These are phyloP conservation scores for Pythium plurisporium DNA, from an alignment of 352 stramenopile species.

Conservation along the genomic window DNA sequence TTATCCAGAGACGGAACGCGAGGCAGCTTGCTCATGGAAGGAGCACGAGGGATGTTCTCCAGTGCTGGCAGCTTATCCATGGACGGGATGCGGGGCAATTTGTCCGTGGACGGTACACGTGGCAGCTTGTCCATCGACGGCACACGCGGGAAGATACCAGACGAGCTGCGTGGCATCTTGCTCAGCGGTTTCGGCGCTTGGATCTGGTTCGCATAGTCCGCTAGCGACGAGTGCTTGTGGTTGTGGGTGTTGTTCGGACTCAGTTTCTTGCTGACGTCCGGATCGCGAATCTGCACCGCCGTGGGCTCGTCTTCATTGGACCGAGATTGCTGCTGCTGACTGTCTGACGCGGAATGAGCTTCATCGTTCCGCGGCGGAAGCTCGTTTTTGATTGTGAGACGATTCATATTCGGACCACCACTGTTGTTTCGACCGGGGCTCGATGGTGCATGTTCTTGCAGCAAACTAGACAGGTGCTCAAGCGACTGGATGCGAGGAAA, in stretches of 20 bases:
- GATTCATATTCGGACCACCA: background rate
- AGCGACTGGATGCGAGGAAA: slow-evolving; percentile 77
- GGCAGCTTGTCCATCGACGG: slow-evolving; percentile 68
- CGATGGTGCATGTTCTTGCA: slow-evolving; percentile 57
- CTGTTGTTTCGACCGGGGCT: slow-evolving; percentile 27
- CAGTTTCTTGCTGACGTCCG: slow-evolving; percentile 26
- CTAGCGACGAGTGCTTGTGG: slow-evolving; percentile 10
- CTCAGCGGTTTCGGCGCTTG: slow-evolving; percentile 68
- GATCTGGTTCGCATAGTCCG: slow-evolving; percentile 52
- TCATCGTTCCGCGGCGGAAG: background rate
- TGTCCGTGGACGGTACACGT: slow-evolving; percentile 51
- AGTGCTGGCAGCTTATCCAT: slow-evolving; percentile 66
- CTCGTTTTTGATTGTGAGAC: slow-evolving; percentile 9
- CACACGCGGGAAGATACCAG: slow-evolving; percentile 75
- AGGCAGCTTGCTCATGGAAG: slow-evolving; percentile 67
- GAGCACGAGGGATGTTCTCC: slow-evolving; percentile 46
- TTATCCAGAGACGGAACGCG: slow-evolving; percentile 46
- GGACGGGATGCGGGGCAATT: slow-evolving; percentile 62
- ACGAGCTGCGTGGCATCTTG: slow-evolving; percentile 78
- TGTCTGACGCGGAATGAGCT: background rate
- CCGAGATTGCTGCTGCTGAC: background rate
- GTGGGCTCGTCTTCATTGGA: slow-evolving; percentile 2
- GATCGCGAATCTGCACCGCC: slow-evolving; percentile 19
- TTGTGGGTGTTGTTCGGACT: slow-evolving; percentile 29
- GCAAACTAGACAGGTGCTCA: slow-evolving; percentile 64